phyloP scores from a whole-genome alignment of 1,139 yeast genomes.

The Blastobotrys serpentis region DNA sequence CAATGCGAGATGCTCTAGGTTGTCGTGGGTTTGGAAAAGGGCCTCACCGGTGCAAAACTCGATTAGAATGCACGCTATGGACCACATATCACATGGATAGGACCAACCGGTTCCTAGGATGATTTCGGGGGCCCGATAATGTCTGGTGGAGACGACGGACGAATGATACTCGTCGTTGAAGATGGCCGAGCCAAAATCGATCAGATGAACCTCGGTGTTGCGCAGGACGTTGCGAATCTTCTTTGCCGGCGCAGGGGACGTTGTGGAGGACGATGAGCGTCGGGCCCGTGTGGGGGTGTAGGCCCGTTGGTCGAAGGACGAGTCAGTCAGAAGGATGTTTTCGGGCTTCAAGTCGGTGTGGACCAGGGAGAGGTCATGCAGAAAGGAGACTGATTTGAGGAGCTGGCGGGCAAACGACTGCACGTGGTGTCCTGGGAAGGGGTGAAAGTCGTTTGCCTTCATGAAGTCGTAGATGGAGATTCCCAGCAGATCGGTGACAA shows the following conservation, averaged over 20 bases:
- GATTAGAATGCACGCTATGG: conserved; percentile 88
- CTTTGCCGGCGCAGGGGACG: conserved; percentile 12
- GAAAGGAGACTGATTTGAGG: conserved; percentile 77
- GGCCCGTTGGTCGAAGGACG: conserved; percentile 17
- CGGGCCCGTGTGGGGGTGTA: neutral
- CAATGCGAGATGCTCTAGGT: conserved; percentile 90
- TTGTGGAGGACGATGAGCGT: conserved; percentile 3
- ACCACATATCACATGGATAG: conserved; percentile 95
- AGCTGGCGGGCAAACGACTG: conserved; percentile 87
- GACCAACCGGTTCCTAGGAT: conserved; percentile 92
- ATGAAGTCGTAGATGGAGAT: conserved; percentile 87
- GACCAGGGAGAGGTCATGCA: conserved; percentile 84
- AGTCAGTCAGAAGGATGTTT: conserved; percentile 65
- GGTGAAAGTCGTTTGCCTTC: conserved; percentile 64
- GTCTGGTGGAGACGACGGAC: conserved; percentile 83
- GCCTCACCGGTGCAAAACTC: conserved; percentile 96
- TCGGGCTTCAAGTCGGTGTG: conserved; percentile 97
- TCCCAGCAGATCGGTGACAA: conserved; percentile 84
- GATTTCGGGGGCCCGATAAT: conserved; percentile 96
- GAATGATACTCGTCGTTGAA: conserved; percentile 94
- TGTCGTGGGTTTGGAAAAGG: conserved; percentile 90
- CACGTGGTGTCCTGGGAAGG: conserved; percentile 76
- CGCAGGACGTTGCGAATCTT: conserved; percentile 51
- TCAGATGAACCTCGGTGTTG: conserved; percentile 80
- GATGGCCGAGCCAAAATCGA: conserved; percentile 95